These are phyloP conservation scores for Neurospora terricola DNA, from an alignment of 495 filamentous ascomycete species.

Conservation along the genomic window DNA sequence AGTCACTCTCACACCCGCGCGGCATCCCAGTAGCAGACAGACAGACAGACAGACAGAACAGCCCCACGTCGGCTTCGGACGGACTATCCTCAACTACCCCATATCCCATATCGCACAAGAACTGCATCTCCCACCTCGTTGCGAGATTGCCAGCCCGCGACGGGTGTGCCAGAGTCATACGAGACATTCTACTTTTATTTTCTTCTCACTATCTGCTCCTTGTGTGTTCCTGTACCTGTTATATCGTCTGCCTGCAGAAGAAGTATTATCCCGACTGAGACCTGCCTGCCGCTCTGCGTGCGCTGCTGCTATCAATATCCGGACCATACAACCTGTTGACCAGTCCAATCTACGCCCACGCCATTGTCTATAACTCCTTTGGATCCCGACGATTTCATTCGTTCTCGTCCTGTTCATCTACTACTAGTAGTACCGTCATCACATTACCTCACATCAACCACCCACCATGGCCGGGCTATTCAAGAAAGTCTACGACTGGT, in stretches of 20 bases:
- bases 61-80: not conserved
- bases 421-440: not conserved
- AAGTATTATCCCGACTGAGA: constrained; percentile 7
- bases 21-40: not conserved
- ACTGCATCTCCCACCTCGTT: constrained; percentile 13
- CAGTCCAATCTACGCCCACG: not conserved
- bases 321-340: not conserved
- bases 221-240: not conserved
- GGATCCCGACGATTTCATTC: constrained; percentile 10
- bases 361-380: not conserved
- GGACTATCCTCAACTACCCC: not conserved
- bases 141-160: constrained; percentile 18
- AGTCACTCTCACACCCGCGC: not conserved
- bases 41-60: not conserved
- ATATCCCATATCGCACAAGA: not conserved
- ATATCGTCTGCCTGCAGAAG: not conserved
- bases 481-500: constrained; percentile 93
- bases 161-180: constrained; percentile 26
- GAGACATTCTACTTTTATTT: constrained; percentile 39
- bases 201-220: constrained; percentile 10
- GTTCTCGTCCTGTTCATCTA: constrained; percentile 11
- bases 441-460: not conserved
- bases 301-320: not conserved
- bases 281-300: constrained; percentile 1
- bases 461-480: constrained; percentile 43